These are phyloP conservation scores for Moricandia moricandioides DNA, from an alignment of 345 rosid genomes.

Conservation along the genomic window DNA sequence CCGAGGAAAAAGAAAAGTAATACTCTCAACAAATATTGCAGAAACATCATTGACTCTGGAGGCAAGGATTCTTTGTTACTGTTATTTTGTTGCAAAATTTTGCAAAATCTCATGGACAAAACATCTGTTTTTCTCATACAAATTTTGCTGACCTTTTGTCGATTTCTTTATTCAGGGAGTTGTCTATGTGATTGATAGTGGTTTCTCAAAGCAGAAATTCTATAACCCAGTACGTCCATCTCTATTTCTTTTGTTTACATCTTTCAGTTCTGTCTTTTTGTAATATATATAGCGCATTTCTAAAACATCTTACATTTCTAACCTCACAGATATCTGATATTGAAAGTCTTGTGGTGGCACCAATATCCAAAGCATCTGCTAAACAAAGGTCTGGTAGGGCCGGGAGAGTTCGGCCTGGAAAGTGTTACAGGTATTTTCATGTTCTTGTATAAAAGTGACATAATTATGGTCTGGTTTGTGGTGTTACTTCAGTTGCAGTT, in stretches of 20 bases:
- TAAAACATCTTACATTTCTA: constrained; percentile 7
- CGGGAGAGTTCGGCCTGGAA: constrained; percentile 92
- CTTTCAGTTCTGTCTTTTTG: neutral
- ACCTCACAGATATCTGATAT: constrained; percentile 74
- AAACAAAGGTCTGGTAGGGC: constrained; percentile 98
- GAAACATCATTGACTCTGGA: constrained; percentile 94
- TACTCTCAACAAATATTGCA: constrained; percentile 88
- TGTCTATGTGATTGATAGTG: constrained; percentile 93
- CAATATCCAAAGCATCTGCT: constrained; percentile 97
- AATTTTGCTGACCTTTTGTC: neutral
- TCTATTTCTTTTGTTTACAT: constrained; percentile 8
- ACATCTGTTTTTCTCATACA: neutral
- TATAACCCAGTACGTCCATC: constrained; percentile 76
- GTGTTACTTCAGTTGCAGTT: neutral
- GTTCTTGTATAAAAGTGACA: neutral
- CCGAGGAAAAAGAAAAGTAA: constrained; percentile 88
- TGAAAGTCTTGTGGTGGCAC: constrained; percentile 89
- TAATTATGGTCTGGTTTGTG: neutral
- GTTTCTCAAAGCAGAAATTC: constrained; percentile 92
- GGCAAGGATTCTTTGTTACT: constrained; percentile 42
- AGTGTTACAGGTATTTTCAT: constrained; percentile 77
- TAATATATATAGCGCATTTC: constrained; percentile 3
- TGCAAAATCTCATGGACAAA: neutral
- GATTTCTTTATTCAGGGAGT: constrained; percentile 56
- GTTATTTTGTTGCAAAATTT: neutral